Base-by-base conservation (phyloP, 202 grass and related monocot species). In the Hordeum pubiflorum region DNA sequence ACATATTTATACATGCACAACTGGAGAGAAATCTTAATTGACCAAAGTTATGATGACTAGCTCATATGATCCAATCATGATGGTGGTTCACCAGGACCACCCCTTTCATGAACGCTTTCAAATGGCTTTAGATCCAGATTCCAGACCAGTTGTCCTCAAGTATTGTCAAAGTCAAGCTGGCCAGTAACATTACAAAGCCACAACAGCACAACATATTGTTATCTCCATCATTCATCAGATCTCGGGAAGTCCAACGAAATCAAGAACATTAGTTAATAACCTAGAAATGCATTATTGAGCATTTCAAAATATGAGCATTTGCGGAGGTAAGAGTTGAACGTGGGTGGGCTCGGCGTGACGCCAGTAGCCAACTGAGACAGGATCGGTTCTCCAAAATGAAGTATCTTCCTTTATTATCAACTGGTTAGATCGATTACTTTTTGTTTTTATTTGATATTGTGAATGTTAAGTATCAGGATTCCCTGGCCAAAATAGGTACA, bases 1-100 rank as follows among this genome's bases (percentile, higher is more conserved):
- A 10, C 37, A 22, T 58, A 72, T 65, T 78, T 73, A 46, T 78
- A 29, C 65, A 73, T n/a, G 38, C 72, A 34, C 37, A 73, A 41
- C 50, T 8, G 73, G 59, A 54, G 58, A 31, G 29, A 60, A 81
- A 77, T n/a, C 22, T 63, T 31, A 58, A 54, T 13, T 78, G 65
- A 72, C 21, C 20, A 27, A 63, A 58, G 29, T 43, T 57, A 64
- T 71, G 56, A 74, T 83, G 62, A 32, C 33, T 54, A 88, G 31
- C n/a, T 31, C 70, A 65, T 81, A 70, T 11, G 27, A 66, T 20
- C 11, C 58, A 72, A n/a, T 72, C 69, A 78, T 78, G 58, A 31
- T 82, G 27, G 56, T 12, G 74, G 59, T 66, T 72, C 65, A 75
- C 75, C 79, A 83, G 87, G 87, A 86, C 83, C 83, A 86, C 83